Percentiles rank a stretch among this genome's conserved stretches.
Conservation (phyloP, 345 rosid species). For the Boechera divaricarpa region DNA sequence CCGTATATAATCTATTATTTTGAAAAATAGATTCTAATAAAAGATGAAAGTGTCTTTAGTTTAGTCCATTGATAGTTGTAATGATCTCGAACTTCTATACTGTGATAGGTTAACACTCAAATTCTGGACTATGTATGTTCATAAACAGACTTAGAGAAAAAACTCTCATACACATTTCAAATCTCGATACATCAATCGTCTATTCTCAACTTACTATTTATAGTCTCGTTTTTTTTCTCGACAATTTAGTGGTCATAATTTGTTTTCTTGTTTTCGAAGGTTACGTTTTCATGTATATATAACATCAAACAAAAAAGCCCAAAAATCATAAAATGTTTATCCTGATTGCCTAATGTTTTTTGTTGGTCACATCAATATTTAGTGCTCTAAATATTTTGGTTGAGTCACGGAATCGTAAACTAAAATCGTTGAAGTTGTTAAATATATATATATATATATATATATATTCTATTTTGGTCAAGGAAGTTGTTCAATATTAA, state of each 20-base stretch:
- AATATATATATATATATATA: not conserved
- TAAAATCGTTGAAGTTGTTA: conserved; percentile 17
- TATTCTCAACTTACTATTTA: not conserved
- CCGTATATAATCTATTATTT: not conserved
- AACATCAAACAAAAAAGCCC: not conserved
- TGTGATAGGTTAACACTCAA: too few relatives aligned
- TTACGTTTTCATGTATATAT: not conserved
- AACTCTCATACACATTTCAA: not conserved
- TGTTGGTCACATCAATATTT: conserved; percentile 18
- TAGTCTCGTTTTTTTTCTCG: not conserved
- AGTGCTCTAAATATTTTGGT: conserved; percentile 4
- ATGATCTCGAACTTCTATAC: not conserved
- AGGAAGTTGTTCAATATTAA: conserved; percentile 1
- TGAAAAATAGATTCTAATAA: not conserved
- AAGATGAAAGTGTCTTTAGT: not conserved
- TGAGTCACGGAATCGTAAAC: conserved; percentile 20
- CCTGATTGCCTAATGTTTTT: not conserved
- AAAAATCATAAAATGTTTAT: not conserved
- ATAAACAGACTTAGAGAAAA: conserved; percentile 5
- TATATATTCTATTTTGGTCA: not conserved
- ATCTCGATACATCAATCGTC: not conserved
- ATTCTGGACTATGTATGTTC: conserved; percentile 1
- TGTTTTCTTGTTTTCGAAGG: not conserved
- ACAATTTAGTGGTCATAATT: not conserved
- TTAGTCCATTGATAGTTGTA: not conserved